phyloP scores from a whole-genome alignment of 176 grass and related monocot genomes.

The Hyparrhenia diplandra region DNA sequence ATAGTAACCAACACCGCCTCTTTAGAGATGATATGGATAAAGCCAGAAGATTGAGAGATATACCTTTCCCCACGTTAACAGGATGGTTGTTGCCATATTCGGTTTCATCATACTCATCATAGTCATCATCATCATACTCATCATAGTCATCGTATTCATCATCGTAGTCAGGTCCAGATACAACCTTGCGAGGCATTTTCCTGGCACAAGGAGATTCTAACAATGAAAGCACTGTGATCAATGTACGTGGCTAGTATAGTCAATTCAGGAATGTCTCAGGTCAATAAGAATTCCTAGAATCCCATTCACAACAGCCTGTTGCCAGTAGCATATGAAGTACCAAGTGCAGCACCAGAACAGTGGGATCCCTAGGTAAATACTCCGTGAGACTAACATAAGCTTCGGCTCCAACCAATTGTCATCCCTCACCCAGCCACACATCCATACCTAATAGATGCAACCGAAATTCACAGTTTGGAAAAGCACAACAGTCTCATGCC shows the following conservation, averaged over 20 bases:
- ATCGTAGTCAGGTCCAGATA: constrained; percentile 54
- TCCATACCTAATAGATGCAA: background rate
- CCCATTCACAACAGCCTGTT: background rate
- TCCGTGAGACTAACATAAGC: background rate
- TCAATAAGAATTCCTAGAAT: background rate
- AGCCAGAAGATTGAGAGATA: constrained; percentile 16
- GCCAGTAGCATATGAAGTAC: background rate
- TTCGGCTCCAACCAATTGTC: background rate
- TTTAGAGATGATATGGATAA: background rate
- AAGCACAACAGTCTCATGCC: background rate
- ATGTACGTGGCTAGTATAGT: background rate
- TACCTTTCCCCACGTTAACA: constrained; percentile 35
- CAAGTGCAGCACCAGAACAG: background rate
- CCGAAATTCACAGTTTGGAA: background rate
- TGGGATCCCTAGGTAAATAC: background rate
- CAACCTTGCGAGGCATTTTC: constrained; percentile 82
- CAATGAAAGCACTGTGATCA: background rate
- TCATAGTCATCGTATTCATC: constrained; percentile 52
- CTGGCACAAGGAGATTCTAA: constrained; percentile 21
- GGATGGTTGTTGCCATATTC: background rate
- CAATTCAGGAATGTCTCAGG: background rate
- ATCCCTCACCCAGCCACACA: background rate
- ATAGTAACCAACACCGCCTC: background rate
- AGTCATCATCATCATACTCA: constrained; percentile 53
- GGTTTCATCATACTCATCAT: constrained; percentile 51